phyloP scores from a whole-genome alignment of 2,329 filamentous ascomycete genomes.

The Pseudogymnoascus sp. region DNA sequence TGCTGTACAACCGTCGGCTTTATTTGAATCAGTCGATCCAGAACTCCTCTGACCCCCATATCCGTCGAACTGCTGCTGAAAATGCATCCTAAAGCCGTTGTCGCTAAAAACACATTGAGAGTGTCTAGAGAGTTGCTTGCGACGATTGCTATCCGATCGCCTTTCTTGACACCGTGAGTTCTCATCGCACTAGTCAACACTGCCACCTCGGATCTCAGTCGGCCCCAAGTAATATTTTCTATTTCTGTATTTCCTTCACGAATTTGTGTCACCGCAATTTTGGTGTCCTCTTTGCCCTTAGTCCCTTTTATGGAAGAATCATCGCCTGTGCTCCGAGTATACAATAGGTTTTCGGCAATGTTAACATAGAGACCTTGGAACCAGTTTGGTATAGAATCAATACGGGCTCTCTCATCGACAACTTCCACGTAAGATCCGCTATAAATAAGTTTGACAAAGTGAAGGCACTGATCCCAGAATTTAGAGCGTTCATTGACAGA shows the following conservation, averaged over 20 bases:
- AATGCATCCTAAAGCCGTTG: conserved; percentile 62
- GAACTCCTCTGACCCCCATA: conserved; percentile 71
- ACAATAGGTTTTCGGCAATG: conserved; percentile 75
- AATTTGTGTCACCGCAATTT: conserved; percentile 65
- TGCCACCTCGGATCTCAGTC: conserved; percentile 54
- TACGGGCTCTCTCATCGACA: conserved; percentile 62
- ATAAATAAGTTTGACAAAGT: conserved; percentile 53
- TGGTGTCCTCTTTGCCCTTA: conserved; percentile 60
- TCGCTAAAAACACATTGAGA: conserved; percentile 61
- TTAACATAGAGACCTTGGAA: conserved; percentile 69
- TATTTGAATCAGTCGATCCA: conserved; percentile 69
- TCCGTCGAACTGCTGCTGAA: conserved; percentile 75
- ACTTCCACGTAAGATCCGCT: conserved; percentile 51
- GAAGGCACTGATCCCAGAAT: conserved; percentile 62
- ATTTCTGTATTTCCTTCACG: conserved; percentile 56
- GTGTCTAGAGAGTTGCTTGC: conserved; percentile 71
- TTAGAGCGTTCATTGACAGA: conserved; percentile 53
- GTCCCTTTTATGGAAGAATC: conserved; percentile 44
- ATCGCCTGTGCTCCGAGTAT: conserved; percentile 40
- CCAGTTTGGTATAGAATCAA: conserved; percentile 68
- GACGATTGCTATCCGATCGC: conserved; percentile 70
- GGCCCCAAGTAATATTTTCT: conserved; percentile 57
- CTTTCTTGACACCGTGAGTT: conserved; percentile 56
- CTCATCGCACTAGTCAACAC: conserved; percentile 59
- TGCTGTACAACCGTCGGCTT: conserved; percentile 43